phyloP scores from a whole-genome alignment of 805 yeast species.

The Sungouiella blattae region DNA sequence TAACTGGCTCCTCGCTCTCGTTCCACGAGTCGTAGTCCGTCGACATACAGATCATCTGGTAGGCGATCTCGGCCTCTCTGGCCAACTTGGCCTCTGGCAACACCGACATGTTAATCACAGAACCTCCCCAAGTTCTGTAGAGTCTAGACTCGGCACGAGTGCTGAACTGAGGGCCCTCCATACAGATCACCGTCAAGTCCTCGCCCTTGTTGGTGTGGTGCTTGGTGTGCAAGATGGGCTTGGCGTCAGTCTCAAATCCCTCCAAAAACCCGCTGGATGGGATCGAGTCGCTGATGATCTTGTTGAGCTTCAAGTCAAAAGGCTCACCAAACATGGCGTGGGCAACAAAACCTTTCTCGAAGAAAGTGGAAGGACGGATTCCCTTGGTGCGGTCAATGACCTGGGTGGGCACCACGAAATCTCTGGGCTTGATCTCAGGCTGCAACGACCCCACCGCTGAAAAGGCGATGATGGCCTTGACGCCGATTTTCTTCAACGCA shows the following conservation, averaged over 20 bases:
- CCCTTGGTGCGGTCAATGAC: constrained; percentile 97
- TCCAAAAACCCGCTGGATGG: constrained; percentile 48
- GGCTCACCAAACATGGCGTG: constrained; percentile 98
- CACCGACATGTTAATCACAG: constrained; percentile 95
- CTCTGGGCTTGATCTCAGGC: constrained; percentile 86
- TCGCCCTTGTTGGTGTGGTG: constrained; percentile 51
- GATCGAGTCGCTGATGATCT: constrained; percentile 53
- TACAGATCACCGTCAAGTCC: constrained; percentile 84
- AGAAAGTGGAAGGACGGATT: constrained; percentile 82
- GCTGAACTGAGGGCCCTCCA: constrained; percentile 99
- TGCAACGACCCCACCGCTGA: constrained; percentile 95
- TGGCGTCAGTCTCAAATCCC: constrained; percentile 41
- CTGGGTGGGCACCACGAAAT: constrained; percentile 95
- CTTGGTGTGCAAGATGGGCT: constrained; percentile 60
- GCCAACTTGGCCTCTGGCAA: constrained; percentile 98
- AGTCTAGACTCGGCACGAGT: constrained; percentile 93
- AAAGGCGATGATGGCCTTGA: constrained; percentile 84
- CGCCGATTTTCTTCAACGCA: constrained; percentile 85
- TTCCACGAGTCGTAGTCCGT: constrained; percentile 99
- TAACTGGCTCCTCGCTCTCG: constrained; percentile 90
- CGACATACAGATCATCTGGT: constrained; percentile 98
- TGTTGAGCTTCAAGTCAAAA: constrained; percentile 71
- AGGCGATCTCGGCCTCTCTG: constrained; percentile 93
- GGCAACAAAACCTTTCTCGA: constrained; percentile 91
- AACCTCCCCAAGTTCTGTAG: constrained; percentile 86